Conservation (phyloP, 2,329 filamentous ascomycete species). For the Ophiognomonia clavigignenti-juglandacearum region DNA sequence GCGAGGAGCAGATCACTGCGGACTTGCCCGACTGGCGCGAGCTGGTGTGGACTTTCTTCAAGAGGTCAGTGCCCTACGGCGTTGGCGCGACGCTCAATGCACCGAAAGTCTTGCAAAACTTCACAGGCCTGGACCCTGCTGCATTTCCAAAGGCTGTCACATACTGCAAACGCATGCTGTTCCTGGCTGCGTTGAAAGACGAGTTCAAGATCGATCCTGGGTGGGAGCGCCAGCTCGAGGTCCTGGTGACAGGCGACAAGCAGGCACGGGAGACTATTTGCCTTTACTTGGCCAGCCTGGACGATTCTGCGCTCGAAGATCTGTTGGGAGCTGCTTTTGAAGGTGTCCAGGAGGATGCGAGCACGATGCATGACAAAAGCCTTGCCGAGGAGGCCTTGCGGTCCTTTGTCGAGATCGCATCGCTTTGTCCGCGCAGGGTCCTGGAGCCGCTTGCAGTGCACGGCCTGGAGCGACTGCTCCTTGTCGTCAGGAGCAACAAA, state of each 20-base stretch:
- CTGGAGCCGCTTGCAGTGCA: slow-evolving; percentile 39
- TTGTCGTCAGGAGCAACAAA: slow-evolving; percentile 66
- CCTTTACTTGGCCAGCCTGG: slow-evolving; percentile 41
- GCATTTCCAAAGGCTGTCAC: slow-evolving; percentile 66
- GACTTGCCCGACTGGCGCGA: slow-evolving; percentile 47
- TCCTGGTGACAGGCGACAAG: slow-evolving; percentile 65
- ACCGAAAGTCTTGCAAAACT: slow-evolving; percentile 40
- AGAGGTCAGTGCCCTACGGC: slow-evolving; percentile 26
- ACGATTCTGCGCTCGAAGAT: slow-evolving; percentile 33
- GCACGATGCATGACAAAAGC: slow-evolving; percentile 19
- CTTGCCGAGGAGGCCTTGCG: slow-evolving; percentile 41
- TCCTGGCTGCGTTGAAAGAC: slow-evolving; percentile 41
- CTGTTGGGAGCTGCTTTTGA: slow-evolving; percentile 53
- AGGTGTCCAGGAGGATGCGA: slow-evolving; percentile 44
- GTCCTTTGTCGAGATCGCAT: slow-evolving; percentile 49
- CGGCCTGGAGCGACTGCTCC: slow-evolving; percentile 48
- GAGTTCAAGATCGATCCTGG: slow-evolving; percentile 63
- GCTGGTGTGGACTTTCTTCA: slow-evolving; percentile 47
- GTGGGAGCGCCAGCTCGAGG: slow-evolving; percentile 78
- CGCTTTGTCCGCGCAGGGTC: slow-evolving; percentile 34
- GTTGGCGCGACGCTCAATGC: slow-evolving; percentile 32
- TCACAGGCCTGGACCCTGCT: slow-evolving; percentile 38
- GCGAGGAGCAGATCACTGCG: slow-evolving; percentile 34
- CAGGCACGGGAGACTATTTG: slow-evolving; percentile 56
- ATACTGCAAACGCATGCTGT: slow-evolving; percentile 56